Base-by-base conservation (phyloP, 768 basidiomycete genomes). In the Punctularia strigosozonata region DNA sequence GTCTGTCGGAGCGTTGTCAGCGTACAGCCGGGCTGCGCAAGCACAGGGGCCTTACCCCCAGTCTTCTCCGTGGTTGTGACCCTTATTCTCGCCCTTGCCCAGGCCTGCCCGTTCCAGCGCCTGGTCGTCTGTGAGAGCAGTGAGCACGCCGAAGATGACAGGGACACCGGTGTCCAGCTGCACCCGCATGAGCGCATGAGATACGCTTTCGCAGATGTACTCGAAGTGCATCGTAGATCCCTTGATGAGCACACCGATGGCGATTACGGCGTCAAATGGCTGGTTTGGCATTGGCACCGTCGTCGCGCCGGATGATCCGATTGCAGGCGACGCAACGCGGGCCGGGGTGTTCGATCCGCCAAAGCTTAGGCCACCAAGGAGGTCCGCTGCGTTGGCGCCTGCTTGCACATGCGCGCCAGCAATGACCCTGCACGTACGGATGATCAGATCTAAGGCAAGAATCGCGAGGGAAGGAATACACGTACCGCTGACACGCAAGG, bases 211-310 rank as follows among this genome's bases (percentile, higher is more conserved):
- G 59, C 75, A 86, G 59, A 98, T 99, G 70, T 99, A 99, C 59
- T 99, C 95, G 59, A 98, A 99, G 65, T 99, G 95, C 90, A 95
- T 95, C 14, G 95, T 98, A 1, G 77, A 69, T 38, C 95, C 94
- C 58, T 99, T 99, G 69, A 99, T 95, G 56, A 99, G 80, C 25
- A 94, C 90, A 12, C 95, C 95, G 53, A 98, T 88, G 38, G 95
- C 91, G 56, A 99, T 94, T 46, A 95, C 80, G 12, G 91, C 95
- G 57, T 94, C 83, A 50, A 98, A 97, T 0, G 94, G 82, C 39
- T 70, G 67, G 13, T 54, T 60, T 30, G 73, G 69, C 26, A 69
- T 62, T 46, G 61, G 64, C 13, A 58, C 43, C 7, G 46, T 45
- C 1, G 57, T 39, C 5, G 53, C 50, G 45, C 39, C 52, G 40